Evolutionary conservation across 257 asterid species (phyloP).

Genomic region (Fraxinus cuspidata): DNA sequence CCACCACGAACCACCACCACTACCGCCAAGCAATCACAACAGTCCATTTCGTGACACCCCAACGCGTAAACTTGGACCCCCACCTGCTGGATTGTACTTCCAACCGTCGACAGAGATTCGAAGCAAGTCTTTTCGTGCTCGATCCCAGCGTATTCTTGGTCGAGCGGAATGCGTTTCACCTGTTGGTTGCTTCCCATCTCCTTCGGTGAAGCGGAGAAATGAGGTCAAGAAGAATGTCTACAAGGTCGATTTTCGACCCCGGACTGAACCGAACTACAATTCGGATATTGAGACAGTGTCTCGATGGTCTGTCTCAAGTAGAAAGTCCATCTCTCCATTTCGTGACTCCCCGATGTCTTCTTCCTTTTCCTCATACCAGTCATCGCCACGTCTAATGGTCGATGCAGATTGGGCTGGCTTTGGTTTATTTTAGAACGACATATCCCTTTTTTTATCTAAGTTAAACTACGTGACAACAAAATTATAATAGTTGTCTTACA

Average conservation of each 20-base stretch:
- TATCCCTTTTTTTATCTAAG: no score
- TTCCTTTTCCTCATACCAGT: conserved; percentile 38
- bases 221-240: conserved; percentile 17
- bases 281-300: conserved; percentile 51
- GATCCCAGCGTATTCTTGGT: conserved; percentile 33
- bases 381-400: conserved; percentile 41
- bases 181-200: conserved; percentile 59
- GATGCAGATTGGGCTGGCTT: conserved; percentile 58
- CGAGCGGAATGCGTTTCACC: conserved; percentile 35
- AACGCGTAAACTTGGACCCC: conserved; percentile 53
- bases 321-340: conserved; percentile 47
- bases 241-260: conserved; percentile 3
- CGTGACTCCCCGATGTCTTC: conserved; percentile 31
- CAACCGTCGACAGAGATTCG: conserved; percentile 41
- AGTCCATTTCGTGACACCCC: conserved; percentile 31
- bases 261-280: conserved; percentile 33
- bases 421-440: conserved; percentile 44
- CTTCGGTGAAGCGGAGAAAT: conserved; percentile 27
- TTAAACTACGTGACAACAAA: neutral
- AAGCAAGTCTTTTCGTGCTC: conserved; percentile 31
- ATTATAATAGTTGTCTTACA: neutral
- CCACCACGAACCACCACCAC: conserved; percentile 1
- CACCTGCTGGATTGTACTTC: conserved; percentile 52
- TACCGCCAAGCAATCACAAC: neutral
- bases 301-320: conserved; percentile 50